Base-by-base conservation (phyloP, 2,329 filamentous ascomycete genomes). In the Pestalotiopsis sp. region DNA sequence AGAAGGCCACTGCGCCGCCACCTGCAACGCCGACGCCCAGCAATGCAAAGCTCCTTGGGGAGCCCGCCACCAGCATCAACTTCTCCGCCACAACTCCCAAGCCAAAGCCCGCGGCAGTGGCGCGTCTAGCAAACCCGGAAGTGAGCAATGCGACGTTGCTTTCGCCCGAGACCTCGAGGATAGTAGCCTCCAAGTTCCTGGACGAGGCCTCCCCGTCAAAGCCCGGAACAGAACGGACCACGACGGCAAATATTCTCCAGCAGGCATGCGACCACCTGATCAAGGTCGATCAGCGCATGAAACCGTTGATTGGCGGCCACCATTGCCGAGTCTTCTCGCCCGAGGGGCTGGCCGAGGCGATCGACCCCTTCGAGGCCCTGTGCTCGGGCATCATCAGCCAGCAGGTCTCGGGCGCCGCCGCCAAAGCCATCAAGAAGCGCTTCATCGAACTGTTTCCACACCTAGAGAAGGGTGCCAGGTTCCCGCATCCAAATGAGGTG, bases 371-470 rank as follows among this genome's bases (percentile, higher is more conserved):
- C 76, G 91, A 92, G 74, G 91, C 89, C 68, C 86, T 99, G 41
- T 87, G 89, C 52, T 95, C 92, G 79, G 92, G 94, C 65, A 98
- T 99, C 77, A 97, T 98, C 74, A 94, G 93, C 66, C 96, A 98
- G 81, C 96, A 99, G 82, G 95, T 99, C 23, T 97, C 94, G 0
- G 94, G 95, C 20, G 94, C 94, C 5, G 96, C 96, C 0, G 96
- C 96, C 13, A 92, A 89, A 73, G 93, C 93, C 5, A 98, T 99
- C 81, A 95, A 95, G 79, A 88, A 87, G 64, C 95, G 93, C 72
- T 98, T 98, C 78, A 82, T 97, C 23, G 85, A 83, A 1, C 82
- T 98, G 5, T 98, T 97, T 79, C 38, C 65, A 71, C 27, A 27
- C 12, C 31, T 31, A 13, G 5, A 52, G 66, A 62, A 36, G 17